Conservation (phyloP, 164 flowering plant species). For the Annona squamosa region DNA sequence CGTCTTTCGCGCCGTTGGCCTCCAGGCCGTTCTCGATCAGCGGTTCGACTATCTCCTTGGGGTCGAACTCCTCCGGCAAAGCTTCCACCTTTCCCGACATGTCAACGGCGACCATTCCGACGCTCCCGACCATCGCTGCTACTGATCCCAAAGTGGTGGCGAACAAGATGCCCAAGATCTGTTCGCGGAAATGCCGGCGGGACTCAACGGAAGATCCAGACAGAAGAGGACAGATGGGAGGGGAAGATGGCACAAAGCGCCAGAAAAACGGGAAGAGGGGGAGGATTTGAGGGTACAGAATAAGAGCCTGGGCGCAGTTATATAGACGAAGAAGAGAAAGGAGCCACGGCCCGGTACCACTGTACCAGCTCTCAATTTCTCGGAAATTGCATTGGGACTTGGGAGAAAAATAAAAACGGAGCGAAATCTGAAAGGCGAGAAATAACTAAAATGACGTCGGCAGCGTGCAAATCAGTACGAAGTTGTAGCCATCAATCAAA, state of each 20-base stretch:
- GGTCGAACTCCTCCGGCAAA: slow-evolving; percentile 38
- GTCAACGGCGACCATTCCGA: slow-evolving; percentile 4
- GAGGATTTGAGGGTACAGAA: neutral
- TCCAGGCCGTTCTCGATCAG: slow-evolving; percentile 9
- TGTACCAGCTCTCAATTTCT: too few species aligned
- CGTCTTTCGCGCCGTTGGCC: slow-evolving; percentile 11
- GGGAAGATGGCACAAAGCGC: neutral
- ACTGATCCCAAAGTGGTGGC: neutral
- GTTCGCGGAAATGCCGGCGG: neutral
- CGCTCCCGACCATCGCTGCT: slow-evolving; percentile 27
- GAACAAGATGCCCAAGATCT: neutral
- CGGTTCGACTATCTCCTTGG: slow-evolving; percentile 23
- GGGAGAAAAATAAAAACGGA: too few species aligned
- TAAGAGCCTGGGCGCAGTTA: neutral
- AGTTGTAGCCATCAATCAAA: too few species aligned
- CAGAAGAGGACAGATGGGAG: too few species aligned
- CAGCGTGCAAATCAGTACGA: too few species aligned
- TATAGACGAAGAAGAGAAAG: too few species aligned
- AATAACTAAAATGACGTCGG: too few species aligned
- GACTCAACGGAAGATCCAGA: neutral
- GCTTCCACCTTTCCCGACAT: slow-evolving; percentile 15
- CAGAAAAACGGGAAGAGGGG: neutral
- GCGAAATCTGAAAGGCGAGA: too few species aligned
- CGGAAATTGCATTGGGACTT: too few species aligned
- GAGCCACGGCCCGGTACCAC: too few species aligned